Percentiles rank a stretch among this genome's conserved stretches.
Conservation (phyloP, 805 yeast species). For the Candida chauliodis region DNA sequence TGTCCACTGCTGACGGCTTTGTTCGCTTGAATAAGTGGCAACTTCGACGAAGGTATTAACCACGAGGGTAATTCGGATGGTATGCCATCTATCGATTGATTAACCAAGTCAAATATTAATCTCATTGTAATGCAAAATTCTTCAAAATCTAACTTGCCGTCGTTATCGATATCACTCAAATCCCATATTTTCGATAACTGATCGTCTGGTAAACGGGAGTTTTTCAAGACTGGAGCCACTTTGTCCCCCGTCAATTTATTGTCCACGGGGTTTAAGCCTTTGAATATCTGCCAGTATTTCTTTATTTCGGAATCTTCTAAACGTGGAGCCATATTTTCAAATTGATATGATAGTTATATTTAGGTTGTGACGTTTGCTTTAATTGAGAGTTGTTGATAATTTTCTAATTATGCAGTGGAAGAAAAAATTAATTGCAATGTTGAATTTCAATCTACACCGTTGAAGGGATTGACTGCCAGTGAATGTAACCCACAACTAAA, state of each 20-base stretch:
- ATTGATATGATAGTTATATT: background rate
- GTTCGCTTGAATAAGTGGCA: slow-evolving; percentile 82
- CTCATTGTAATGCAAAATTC: slow-evolving; percentile 98
- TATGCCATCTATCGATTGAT: slow-evolving; percentile 52
- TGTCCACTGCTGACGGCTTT: slow-evolving; percentile 47
- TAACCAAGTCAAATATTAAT: slow-evolving; percentile 84
- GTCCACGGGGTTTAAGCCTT: slow-evolving; percentile 77
- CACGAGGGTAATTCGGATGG: slow-evolving; percentile 82
- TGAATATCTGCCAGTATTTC: slow-evolving; percentile 96
- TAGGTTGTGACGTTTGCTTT: background rate
- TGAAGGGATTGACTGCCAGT: too few species aligned
- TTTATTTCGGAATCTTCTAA: slow-evolving; percentile 94
- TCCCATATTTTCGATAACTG: slow-evolving; percentile 86
- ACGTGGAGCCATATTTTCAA: slow-evolving; percentile 44
- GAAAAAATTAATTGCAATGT: too few species aligned
- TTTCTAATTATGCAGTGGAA: background rate
- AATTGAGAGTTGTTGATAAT: background rate
- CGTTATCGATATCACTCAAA: slow-evolving; percentile 87
- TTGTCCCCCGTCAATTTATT: slow-evolving; percentile 82
- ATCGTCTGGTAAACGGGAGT: slow-evolving; percentile 77
- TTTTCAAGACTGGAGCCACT: slow-evolving; percentile 81
- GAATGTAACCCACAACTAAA: too few species aligned
- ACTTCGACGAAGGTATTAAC: slow-evolving; percentile 88
- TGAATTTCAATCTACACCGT: too few species aligned
- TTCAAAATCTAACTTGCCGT: slow-evolving; percentile 90